Evolutionary conservation across 225 moss, liverwort and hornwort species (phyloP).

Genomic region (Pleurozium schreberi): DNA sequence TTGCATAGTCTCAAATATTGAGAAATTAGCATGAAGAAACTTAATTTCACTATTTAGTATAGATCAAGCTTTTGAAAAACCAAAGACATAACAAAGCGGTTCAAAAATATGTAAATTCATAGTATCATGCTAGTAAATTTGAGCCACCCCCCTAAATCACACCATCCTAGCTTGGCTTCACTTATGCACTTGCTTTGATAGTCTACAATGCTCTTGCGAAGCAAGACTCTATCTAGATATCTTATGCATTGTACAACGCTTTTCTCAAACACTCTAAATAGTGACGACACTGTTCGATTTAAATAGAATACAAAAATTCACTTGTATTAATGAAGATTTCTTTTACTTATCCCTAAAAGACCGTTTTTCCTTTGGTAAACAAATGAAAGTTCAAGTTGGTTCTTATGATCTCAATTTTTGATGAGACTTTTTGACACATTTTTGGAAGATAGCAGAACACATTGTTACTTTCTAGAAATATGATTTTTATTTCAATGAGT

Average conservation of each 20-base stretch:
- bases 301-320: not conserved
- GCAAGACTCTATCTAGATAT: not conserved
- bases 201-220: not conserved
- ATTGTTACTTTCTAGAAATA: not conserved
- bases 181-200: not conserved
- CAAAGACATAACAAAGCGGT: fast-evolving
- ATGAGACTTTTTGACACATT: not conserved
- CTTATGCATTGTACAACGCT: not conserved
- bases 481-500: not conserved
- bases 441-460: not conserved
- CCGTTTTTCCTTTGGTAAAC: not conserved
- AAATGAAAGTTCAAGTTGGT: not conserved
- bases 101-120: not conserved
- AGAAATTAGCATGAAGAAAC: no score
- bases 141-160: no score
- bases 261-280: not conserved
- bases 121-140: no score
- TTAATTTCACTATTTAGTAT: not conserved
- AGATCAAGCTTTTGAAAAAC: not conserved
- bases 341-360: no score
- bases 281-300: fast-evolving
- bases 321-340: fast-evolving
- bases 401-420: not conserved
- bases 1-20: no score
- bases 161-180: not conserved